Base-by-base conservation (phyloP, 2,329 filamentous ascomycete genomes). In the Uncinocarpus reesii region DNA sequence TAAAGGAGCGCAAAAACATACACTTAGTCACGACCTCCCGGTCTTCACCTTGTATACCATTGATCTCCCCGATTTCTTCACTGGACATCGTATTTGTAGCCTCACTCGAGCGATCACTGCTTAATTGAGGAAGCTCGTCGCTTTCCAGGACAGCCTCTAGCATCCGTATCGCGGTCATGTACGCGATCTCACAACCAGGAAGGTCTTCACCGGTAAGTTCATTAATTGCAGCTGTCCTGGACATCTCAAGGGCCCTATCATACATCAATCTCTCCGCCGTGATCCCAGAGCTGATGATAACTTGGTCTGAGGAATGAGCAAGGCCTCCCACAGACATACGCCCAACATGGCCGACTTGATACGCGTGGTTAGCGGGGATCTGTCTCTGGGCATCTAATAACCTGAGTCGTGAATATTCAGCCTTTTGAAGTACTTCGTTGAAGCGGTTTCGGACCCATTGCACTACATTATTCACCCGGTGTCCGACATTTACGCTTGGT, bases 221-320 rank as follows among this genome's bases (percentile, higher is more conserved):
- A 58, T 94, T 93, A 61, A 96, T 92, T 6, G 92, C 92, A 6
- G 92, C 90, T 3, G 86, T 81, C 45, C 88, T 81, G 63, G 88
- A 95, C 92, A 98, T 96, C 64, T 98, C 92, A 18, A 96, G 72
- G 0, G 92, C 92, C 40, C 92, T 85, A 58, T 98, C 92, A 62
- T 95, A 98, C 88, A 98, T 95, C 38, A 98, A 73, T 67, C 89
- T 95, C 70, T 96, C 92, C 0, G 92, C 92, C 18, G 88, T 95
- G 48, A 95, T 81, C 1, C 90, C 92, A 1, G 86, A 80, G 11
- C 86, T 94, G 21, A 98, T 75, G 41, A 84, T 78, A 21, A 95
- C 87, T 45, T 86, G 83, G 52, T 92, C 86, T 1, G 79, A 76
- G 13, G 83, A 81, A 2, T 77, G n/a, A 75, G 77, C 48, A 80